Base-by-base conservation (phyloP, 2,329 filamentous ascomycete genomes). In the Penicillium sp. region DNA sequence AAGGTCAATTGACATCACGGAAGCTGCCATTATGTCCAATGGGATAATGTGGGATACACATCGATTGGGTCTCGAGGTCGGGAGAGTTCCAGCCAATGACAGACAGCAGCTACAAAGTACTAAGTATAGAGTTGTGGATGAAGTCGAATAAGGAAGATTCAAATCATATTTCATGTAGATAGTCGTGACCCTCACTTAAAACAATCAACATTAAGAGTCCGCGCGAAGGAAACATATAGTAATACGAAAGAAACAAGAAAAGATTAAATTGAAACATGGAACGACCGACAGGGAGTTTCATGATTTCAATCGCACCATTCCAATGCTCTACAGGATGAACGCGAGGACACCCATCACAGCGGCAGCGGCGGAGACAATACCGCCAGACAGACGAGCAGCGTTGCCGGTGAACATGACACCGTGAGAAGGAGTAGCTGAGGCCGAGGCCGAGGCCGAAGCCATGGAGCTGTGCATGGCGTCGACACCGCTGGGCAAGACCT, bases 401-500 rank as follows among this genome's bases (percentile, higher is more conserved):
- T 40, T 53, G 18, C 64, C 64, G 1, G 50, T 49, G 50, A 66
- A 67, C 47, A 61, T 45, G 9, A 42, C 13, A 5, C 40, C 51
- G 40, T 43, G 39, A 4, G 51, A 58, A 7, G 23, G 60, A 51
- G 29, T 62, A 2, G 49, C 32, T 4, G 18, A 20, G 18, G 18
- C 18, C 3, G 18, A 20, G 18, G n/a, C n/a, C 48, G 56, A 74
- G 60, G 54, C 73, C 59, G 29, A 70, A 63, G 38, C 67, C 3
- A 29, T 67, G 46, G 74, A 69, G 44, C 61, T 60, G 46, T 69
- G 68, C 41, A 67, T 59, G 26, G 71, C 0, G 82, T 71, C 73
- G 20, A 70, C 72, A 43, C 75, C 74, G 37, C 65, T 67, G 23
- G 75, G 75, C 14, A 74, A 58, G 3, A 60, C 50, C 63, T 54